phyloP scores from a whole-genome alignment of 2,329 filamentous ascomycete species.

The Colletotrichum costaricense region DNA sequence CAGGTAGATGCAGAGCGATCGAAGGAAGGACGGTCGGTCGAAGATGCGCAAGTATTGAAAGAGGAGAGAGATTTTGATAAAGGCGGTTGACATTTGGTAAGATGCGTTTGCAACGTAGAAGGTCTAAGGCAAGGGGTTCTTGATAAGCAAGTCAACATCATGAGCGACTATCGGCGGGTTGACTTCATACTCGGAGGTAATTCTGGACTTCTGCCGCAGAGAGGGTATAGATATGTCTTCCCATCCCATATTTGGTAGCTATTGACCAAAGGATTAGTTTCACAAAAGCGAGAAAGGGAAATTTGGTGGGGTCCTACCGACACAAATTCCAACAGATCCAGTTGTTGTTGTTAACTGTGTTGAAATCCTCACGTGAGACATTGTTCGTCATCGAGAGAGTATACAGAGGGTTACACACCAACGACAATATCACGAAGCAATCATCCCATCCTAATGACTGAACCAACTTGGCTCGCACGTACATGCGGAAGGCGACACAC shows the following conservation, averaged over 20 bases:
- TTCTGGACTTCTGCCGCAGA: constrained; percentile 24
- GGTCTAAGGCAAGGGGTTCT: constrained; percentile 36
- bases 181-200: constrained; percentile 40
- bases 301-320: neutral
- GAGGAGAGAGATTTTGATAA: constrained; percentile 51
- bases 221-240: constrained; percentile 39
- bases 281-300: fast-evolving
- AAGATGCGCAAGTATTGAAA: constrained; percentile 52
- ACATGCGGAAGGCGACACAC: constrained; percentile 43
- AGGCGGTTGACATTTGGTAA: constrained; percentile 46
- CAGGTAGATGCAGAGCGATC: constrained; percentile 36
- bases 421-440: constrained; percentile 46
- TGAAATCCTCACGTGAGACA: neutral
- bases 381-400: neutral
- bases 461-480: constrained; percentile 41
- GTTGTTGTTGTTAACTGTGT: constrained; percentile 11
- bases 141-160: neutral
- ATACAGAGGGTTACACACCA: constrained; percentile 40
- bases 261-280: neutral
- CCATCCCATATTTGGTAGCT: constrained; percentile 42
- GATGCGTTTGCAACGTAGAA: constrained; percentile 47
- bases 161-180: neutral
- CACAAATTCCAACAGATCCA: constrained; percentile 16
- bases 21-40: constrained; percentile 39
- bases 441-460: constrained; percentile 49